phyloP scores from a whole-genome alignment of 2,329 filamentous ascomycete genomes.

The Fusarium kyushuense region DNA sequence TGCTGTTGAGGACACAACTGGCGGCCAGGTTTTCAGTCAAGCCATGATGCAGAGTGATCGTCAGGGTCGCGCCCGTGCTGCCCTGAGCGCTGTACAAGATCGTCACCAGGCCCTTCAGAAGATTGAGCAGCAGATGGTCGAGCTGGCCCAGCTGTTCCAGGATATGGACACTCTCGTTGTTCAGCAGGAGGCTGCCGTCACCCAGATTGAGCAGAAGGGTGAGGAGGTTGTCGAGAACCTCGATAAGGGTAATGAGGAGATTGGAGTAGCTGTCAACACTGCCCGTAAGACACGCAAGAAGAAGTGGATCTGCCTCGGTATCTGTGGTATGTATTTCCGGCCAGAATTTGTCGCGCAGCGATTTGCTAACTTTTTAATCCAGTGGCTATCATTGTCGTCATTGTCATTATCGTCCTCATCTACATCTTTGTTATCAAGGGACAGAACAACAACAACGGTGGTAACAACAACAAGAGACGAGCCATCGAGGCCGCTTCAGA shows the following conservation, averaged over 20 bases:
- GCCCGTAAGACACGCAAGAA: slow-evolving; percentile 85
- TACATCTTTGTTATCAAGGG: slow-evolving; percentile 59
- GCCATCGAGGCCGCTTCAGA: slow-evolving; percentile 44
- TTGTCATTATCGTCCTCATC: slow-evolving; percentile 64
- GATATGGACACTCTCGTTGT: slow-evolving; percentile 88
- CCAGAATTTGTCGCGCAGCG: background rate
- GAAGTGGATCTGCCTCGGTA: slow-evolving; percentile 96
- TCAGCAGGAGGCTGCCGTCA: slow-evolving; percentile 84
- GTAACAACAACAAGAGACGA: slow-evolving; percentile 51
- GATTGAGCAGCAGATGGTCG: slow-evolving; percentile 90
- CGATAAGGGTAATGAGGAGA: slow-evolving; percentile 85
- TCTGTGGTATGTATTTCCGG: slow-evolving; percentile 65
- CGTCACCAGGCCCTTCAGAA: slow-evolving; percentile 90
- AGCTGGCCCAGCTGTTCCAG: slow-evolving; percentile 88
- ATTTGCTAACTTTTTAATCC: slow-evolving; percentile 45
- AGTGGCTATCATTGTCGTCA: slow-evolving; percentile 66
- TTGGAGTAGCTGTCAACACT: slow-evolving; percentile 83
- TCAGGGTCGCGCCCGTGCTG: slow-evolving; percentile 82
- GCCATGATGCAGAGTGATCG: slow-evolving; percentile 85
- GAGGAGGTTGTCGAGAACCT: slow-evolving; percentile 89
- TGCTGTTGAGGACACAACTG: slow-evolving; percentile 77
- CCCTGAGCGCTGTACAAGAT: slow-evolving; percentile 82
- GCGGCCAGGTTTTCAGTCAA: slow-evolving; percentile 88
- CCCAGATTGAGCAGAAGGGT: slow-evolving; percentile 86
- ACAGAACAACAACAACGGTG: slow-evolving; percentile 33